Evolutionary conservation across 179 eudicot genomes (phyloP).

Genomic region (Heliamphora pulchella): DNA sequence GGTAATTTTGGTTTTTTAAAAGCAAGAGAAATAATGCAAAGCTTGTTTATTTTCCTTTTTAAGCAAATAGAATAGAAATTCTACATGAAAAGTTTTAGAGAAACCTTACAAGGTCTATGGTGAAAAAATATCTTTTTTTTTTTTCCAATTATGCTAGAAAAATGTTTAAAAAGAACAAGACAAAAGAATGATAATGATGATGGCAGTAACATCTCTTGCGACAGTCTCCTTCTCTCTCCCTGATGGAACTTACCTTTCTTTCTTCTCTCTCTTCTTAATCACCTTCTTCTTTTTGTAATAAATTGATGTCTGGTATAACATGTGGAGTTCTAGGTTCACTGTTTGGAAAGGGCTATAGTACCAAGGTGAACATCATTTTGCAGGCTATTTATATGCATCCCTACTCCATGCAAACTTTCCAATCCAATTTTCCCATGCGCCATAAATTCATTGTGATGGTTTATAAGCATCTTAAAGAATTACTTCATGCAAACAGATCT

Average conservation of each 20-base stretch:
- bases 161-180: not conserved
- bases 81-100: not conserved
- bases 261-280: not conserved
- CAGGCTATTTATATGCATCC: not conserved
- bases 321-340: not conserved
- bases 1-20: not conserved
- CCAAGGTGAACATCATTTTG: not conserved
- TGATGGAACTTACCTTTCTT: not conserved
- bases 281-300: not conserved
- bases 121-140: not conserved
- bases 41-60: not conserved
- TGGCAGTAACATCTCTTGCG: not conserved
- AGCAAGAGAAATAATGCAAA: not conserved
- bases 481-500: not conserved
- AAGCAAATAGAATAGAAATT: too few species aligned
- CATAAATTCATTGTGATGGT: not conserved
- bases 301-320: not conserved
- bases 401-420: not conserved
- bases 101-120: not conserved
- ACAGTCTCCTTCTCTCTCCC: not conserved
- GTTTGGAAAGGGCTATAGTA: not conserved
- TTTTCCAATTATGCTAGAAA: too few species aligned
- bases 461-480: not conserved
- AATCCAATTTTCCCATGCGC: not conserved
- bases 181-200: not conserved